Evolutionary conservation across 1,284 basidiomycete genomes (phyloP).

Genomic region (Ganoderma meredithae): DNA sequence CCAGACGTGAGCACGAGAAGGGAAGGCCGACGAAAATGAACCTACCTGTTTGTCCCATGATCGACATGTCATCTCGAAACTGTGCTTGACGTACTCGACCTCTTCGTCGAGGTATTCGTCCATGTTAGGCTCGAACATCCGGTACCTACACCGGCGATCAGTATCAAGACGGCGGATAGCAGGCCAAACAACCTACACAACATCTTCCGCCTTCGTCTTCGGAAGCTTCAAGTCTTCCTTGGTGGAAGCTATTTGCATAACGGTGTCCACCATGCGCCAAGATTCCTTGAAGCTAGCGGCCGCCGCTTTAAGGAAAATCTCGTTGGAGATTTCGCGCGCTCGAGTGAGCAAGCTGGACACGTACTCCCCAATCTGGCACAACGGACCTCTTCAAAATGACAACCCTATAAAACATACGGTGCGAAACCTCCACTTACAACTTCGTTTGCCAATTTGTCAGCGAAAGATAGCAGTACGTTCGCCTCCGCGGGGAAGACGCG

Average conservation of each 20-base stretch:
- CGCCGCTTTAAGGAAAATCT: slow-evolving; percentile 83
- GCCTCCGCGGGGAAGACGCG: slow-evolving; percentile 86
- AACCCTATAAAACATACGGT: not conserved
- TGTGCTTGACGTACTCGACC: slow-evolving; percentile 79
- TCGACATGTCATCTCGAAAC: slow-evolving; percentile 79
- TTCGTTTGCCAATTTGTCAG: slow-evolving; percentile 79
- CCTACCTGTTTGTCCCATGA: slow-evolving; percentile 79
- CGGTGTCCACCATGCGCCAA: slow-evolving; percentile 84
- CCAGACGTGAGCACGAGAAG: not conserved
- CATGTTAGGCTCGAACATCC: slow-evolving; percentile 95
- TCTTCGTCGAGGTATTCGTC: slow-evolving; percentile 98
- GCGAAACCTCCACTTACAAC: slow-evolving; percentile 58
- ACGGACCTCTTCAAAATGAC: not conserved
- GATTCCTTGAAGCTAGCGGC: slow-evolving; percentile 92
- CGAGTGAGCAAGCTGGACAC: slow-evolving; percentile 79
- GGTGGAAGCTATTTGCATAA: slow-evolving; percentile 59
- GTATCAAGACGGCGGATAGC: not conserved
- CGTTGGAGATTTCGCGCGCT: slow-evolving; percentile 78
- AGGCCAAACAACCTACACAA: slow-evolving; percentile 63
- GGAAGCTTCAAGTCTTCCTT: slow-evolving; percentile 37
- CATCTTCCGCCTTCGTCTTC: slow-evolving; percentile 71
- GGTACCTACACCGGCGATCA: slow-evolving; percentile 62
- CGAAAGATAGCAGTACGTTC: slow-evolving; percentile 76
- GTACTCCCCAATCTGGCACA: slow-evolving; percentile 83
- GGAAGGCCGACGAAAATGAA: not conserved